Evolutionary conservation across 1,284 basidiomycete genomes (phyloP), one percentile per base, ranked within the genome.

Genomic region (Melampsora occidentalis): DNA sequence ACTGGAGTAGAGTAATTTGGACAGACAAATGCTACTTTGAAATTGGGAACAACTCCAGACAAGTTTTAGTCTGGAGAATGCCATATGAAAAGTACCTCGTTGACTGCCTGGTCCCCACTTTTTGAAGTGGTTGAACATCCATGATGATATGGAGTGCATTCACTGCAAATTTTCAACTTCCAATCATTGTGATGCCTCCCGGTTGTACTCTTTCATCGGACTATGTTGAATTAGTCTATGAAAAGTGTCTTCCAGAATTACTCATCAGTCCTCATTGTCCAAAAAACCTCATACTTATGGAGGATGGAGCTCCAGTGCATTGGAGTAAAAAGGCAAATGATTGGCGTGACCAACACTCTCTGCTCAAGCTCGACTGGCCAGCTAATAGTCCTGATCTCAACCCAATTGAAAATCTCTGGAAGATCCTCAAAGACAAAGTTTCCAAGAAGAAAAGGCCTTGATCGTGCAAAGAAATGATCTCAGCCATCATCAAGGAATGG

Each of bases 371-470:
- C 12, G 53, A 53, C 48, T 57, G 63, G 49, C 71, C 42, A 49
- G 33, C 69, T 25, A 51, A 71, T 9, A 61, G 22, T 22, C 69
- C 48, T 35, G 53, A 65, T 31, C 63, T 72, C 46, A 64, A 72
- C 31, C 71, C 71, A n/a, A 72, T 66, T 39, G 48, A 72, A 25
- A 72, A 72, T 57, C 39, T 65, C 9, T 72, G 71, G 42, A 64
- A 72, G 28, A 46, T 65, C 31, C 48, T 72, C 46, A 72, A 72
- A 51, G 49, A 61, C 16, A 33, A 33, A 18, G 49, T 72, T 33
- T 31, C 28, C 12, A 39, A 72, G 25, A 22, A 35, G n/a, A 46
- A 72, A 31, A 39, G 51, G 12, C 62, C 71, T 14, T 28, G 35
- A 35, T 39, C 25, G 4, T 2, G 53, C 7, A 16, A 33, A 20